phyloP scores from a whole-genome alignment of 805 yeast species.

The Lachancea nothofagi region DNA sequence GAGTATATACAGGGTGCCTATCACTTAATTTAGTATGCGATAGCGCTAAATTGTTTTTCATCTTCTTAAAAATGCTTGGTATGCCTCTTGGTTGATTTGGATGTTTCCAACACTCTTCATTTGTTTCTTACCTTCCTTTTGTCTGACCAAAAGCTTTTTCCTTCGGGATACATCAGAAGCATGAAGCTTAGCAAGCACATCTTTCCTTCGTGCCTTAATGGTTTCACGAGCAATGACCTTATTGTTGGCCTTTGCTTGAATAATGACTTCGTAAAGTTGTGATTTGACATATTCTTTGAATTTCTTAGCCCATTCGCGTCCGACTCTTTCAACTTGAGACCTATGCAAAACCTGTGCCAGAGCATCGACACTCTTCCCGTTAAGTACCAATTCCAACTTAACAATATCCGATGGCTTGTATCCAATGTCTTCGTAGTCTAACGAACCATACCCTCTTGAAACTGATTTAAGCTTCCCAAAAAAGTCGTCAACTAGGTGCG shows the following conservation, averaged over 20 bases:
- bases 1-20: slow-evolving; percentile 8
- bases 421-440: slow-evolving; percentile 93
- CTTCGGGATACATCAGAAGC: slow-evolving; percentile 90
- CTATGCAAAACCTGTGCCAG: slow-evolving; percentile 84
- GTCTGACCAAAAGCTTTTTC: slow-evolving; percentile 79
- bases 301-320: slow-evolving; percentile 75
- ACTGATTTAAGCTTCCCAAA: slow-evolving; percentile 88
- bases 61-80: slow-evolving; percentile 67
- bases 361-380: slow-evolving; percentile 87
- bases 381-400: slow-evolving; percentile 82
- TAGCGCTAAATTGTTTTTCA: slow-evolving; percentile 2
- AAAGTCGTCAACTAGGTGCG: slow-evolving; percentile 90
- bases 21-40: background rate
- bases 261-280: slow-evolving; percentile 87
- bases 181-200: slow-evolving; percentile 88
- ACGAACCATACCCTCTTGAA: slow-evolving; percentile 87
- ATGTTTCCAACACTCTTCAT: slow-evolving; percentile 78
- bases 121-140: slow-evolving; percentile 88
- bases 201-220: slow-evolving; percentile 87
- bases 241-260: slow-evolving; percentile 80
- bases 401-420: slow-evolving; percentile 74
- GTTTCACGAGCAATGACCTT: slow-evolving; percentile 88
- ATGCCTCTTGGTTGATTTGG: slow-evolving; percentile 75
- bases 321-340: slow-evolving; percentile 65
- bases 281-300: slow-evolving; percentile 74